phyloP scores from a whole-genome alignment of 23 red algal genomes.

The Agarophyton chilense region DNA sequence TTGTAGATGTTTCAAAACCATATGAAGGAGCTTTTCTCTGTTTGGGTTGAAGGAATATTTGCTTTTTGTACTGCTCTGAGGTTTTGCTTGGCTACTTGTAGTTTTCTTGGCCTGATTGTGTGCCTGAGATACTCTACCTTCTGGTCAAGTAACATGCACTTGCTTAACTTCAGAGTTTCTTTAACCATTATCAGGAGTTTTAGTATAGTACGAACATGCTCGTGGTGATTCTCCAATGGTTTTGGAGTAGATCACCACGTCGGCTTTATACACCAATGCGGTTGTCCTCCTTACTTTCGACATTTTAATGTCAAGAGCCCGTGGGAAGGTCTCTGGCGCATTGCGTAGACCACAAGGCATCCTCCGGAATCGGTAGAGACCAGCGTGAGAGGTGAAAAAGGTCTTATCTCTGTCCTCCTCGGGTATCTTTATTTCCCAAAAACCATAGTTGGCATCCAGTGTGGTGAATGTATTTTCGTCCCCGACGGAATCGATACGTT shows the following conservation, averaged over 20 bases:
- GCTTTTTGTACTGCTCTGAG: too few relatives aligned
- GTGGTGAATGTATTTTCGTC: not conserved
- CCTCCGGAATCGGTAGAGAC: not conserved
- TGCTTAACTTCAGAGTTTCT: too few relatives aligned
- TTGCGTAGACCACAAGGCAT: constrained; percentile 13
- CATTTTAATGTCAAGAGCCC: constrained; percentile 26
- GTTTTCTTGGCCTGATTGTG: too few relatives aligned
- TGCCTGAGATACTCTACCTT: too few relatives aligned
- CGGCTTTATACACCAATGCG: not conserved
- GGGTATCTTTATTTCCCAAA: not conserved
- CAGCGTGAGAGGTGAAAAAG: not conserved
- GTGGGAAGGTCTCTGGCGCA: constrained; percentile 44
- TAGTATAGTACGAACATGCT: too few relatives aligned
- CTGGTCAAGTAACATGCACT: too few relatives aligned
- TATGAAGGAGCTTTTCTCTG: too few relatives aligned
- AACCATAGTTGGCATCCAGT: constrained; percentile 11
- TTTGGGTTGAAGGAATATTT: too few relatives aligned
- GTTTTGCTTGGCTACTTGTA: too few relatives aligned
- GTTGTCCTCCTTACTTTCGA: not conserved
- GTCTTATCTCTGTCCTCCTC: constrained; percentile 14
- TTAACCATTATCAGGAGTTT: too few relatives aligned
- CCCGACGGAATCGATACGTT: constrained; percentile 30
- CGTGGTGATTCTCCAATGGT: constrained; percentile 1
- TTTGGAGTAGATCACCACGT: constrained; percentile 18
- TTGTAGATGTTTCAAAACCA: too few relatives aligned